phyloP scores from a whole-genome alignment of 1,139 yeast species.

The Meyerozyma smithsonii region DNA sequence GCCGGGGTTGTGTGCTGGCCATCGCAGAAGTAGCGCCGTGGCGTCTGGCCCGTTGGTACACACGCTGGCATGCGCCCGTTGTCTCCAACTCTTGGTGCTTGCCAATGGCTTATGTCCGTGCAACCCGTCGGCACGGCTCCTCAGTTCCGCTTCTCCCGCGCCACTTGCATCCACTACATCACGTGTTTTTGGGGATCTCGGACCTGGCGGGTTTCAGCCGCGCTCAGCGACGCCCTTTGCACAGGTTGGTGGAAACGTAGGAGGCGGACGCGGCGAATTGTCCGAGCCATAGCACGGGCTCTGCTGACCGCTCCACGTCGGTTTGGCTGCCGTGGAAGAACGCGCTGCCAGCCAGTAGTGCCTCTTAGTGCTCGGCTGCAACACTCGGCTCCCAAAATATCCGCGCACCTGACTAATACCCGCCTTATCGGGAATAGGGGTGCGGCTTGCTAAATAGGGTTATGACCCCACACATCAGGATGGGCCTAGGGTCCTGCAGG shows the following conservation, averaged over 20 bases:
- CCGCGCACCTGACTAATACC: background rate
- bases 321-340: no score
- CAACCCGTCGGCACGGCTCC: background rate
- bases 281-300: no score
- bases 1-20: no score
- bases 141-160: background rate
- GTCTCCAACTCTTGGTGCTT: background rate
- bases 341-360: background rate
- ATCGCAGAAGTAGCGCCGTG: no score
- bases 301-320: no score
- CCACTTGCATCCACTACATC: background rate
- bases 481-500: background rate
- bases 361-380: background rate
- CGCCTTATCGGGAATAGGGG: slow-evolving; percentile 18
- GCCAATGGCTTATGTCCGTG: background rate
- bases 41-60: no score
- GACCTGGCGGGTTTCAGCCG: slow-evolving; percentile 4
- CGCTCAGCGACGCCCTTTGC: background rate
- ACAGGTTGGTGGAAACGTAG: no score
- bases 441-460: background rate
- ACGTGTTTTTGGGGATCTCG: slow-evolving; percentile 2
- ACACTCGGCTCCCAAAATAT: background rate
- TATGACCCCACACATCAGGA: background rate
- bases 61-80: no score
- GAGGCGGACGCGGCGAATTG: no score